Base-by-base conservation (phyloP, 805 yeast genomes). In the Lachancea quebecensis region DNA sequence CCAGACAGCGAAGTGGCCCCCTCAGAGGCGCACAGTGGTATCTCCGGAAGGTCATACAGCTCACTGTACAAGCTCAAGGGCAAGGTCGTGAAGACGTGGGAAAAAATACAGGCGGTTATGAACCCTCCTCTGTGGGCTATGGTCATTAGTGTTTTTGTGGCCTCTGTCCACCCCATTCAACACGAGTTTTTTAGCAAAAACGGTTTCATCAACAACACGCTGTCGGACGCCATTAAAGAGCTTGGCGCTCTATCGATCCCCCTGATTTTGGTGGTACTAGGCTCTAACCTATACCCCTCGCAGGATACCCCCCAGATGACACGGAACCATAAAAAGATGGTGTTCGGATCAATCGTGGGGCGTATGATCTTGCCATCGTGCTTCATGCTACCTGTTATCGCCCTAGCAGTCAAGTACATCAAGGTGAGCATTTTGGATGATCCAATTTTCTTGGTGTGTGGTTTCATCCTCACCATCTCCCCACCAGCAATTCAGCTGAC, bases 401-500 rank as follows among this genome's bases (percentile, higher is more conserved):
- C 87, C 2, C 42, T 76, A 2, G 68, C 77, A 45, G 90, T 82
- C 39, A 82, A 80, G 62, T 78, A 73, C 56, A 66, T 84, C 50
- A 75, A 75, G 29, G 72, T 80, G 15, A 79, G 88, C 42, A 82
- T 85, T 31, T 68, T 85, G 61, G 88, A 82, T 59, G 95, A 85
- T 61, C 95, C 95, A 32, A 85, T 85, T 35, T 85, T 85, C 56
- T 68, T 85, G 55, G 78, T 85, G 49, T 90, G 85, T 36, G 79
- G 87, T 10, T 85, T 85, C 57, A 72, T 85, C 28, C 72, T 85
- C 50, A 84, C 90, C 1, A 77, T 83, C 2, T 77, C 89, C 1
- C 93, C 95, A 2, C 93, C 95, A 2, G 93, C 91, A 4, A 84
- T 85, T 52, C 95, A 85, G 64, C 68, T 85, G 46, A 81, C 89